phyloP scores from a whole-genome alignment of 2,329 filamentous ascomycete genomes.

The Phaeophleospora eucalypticola region DNA sequence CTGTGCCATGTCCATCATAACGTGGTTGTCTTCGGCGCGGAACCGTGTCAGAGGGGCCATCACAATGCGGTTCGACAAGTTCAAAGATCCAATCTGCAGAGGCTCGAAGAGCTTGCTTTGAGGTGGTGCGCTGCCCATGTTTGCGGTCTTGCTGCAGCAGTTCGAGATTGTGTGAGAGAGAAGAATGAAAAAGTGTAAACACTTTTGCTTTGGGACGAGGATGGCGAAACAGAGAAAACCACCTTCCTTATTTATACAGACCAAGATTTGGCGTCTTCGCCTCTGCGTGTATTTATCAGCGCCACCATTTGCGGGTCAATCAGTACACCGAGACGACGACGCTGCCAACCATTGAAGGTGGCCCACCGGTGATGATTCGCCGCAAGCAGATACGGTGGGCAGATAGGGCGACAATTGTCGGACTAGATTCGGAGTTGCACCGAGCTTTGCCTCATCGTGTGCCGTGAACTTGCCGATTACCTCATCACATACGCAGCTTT shows the following conservation, averaged over 20 bases:
- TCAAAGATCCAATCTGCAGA: constrained; percentile 38
- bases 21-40: constrained; percentile 45
- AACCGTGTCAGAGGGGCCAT: constrained; percentile 54
- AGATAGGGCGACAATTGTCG: neutral
- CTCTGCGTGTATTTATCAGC: constrained; percentile 11
- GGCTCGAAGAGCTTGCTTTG: constrained; percentile 35
- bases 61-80: constrained; percentile 44
- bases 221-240: neutral
- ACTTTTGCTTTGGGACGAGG: neutral
- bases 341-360: neutral
- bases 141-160: neutral
- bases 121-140: constrained; percentile 13
- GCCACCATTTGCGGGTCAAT: neutral
- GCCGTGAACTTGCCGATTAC: neutral
- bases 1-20: constrained; percentile 34
- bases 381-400: neutral
- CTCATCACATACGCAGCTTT: too few relatives aligned
- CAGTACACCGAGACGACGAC: neutral
- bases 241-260: neutral
- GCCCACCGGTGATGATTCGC: neutral
- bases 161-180: neutral
- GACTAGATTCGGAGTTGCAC: neutral
- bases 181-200: neutral
- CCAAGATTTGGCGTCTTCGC: neutral
- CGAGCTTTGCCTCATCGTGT: neutral